These are phyloP conservation scores for Populus tomentosa DNA, from an alignment of 441 rosid species.

Conservation along the genomic window DNA sequence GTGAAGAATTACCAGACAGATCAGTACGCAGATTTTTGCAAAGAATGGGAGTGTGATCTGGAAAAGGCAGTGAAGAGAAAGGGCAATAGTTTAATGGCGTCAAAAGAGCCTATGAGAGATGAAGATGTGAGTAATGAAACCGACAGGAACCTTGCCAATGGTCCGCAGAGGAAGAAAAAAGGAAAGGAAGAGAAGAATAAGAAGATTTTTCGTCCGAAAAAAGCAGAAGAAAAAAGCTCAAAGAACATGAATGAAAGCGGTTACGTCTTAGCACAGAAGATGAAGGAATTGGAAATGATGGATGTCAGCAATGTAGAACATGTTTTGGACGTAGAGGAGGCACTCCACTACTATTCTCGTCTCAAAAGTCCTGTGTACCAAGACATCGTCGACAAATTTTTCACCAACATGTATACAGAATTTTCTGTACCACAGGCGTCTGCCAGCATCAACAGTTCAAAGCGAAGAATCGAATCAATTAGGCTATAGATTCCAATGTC, in stretches of 20 bases:
- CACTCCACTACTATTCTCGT: slow-evolving; percentile 74
- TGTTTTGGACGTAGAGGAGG: slow-evolving; percentile 87
- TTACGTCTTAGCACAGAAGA: slow-evolving; percentile 54
- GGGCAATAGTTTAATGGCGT: slow-evolving; percentile 8
- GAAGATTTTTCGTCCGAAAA: slow-evolving; percentile 20
- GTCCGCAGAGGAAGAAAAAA: slow-evolving; percentile 21
- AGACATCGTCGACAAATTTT: slow-evolving; percentile 77
- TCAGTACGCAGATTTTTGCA: slow-evolving; percentile 31
- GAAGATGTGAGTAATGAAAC: slow-evolving; percentile 22
- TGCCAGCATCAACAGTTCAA: slow-evolving; percentile 31
- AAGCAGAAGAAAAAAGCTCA: slow-evolving; percentile 22
- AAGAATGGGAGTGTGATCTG: slow-evolving; percentile 42
- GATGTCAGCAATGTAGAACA: slow-evolving; percentile 69
- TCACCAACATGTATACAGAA: slow-evolving; percentile 62
- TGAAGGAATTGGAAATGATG: slow-evolving; percentile 71
- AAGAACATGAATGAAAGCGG: slow-evolving; percentile 23
- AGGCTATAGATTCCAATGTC: slow-evolving; percentile 30
- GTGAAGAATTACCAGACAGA: slow-evolving; percentile 28
- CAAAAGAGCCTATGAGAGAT: slow-evolving; percentile 20
- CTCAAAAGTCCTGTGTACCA: slow-evolving; percentile 75
- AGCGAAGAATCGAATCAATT: slow-evolving; percentile 40
- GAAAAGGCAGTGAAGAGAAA: slow-evolving; percentile 28
- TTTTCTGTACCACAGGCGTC: slow-evolving; percentile 47
- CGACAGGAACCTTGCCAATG: slow-evolving; percentile 7
- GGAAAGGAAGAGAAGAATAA: slow-evolving; percentile 31